phyloP scores from a whole-genome alignment of 2,329 filamentous ascomycete genomes.

The Amesomyces nigricolor region DNA sequence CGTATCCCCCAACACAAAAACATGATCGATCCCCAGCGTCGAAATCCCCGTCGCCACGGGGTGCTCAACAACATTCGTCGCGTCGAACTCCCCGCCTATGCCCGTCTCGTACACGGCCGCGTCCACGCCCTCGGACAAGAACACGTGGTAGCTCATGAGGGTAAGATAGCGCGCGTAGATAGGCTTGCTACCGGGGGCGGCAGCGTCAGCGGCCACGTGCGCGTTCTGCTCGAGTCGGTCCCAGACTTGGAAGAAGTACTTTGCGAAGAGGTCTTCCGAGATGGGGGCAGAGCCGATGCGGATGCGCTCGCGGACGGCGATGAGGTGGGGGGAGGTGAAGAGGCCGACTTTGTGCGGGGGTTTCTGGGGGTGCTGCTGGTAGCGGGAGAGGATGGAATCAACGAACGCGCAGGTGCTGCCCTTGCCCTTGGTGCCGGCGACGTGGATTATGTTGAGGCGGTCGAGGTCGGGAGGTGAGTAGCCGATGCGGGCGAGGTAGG shows the following conservation, averaged over 20 bases:
- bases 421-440: constrained; percentile 74
- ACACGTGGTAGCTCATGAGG: constrained; percentile 62
- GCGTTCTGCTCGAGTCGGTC: constrained; percentile 43
- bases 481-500: constrained; percentile 70
- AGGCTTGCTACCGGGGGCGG: constrained; percentile 38
- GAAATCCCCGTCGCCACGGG: constrained; percentile 56
- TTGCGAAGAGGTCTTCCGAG: constrained; percentile 52
- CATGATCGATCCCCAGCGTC: constrained; percentile 63
- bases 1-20: constrained; percentile 56
- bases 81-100: constrained; percentile 62
- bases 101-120: constrained; percentile 61
- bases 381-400: constrained; percentile 54
- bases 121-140: constrained; percentile 57
- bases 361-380: constrained; percentile 31
- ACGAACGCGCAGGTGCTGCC: constrained; percentile 66
- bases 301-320: constrained; percentile 62
- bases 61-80: constrained; percentile 58
- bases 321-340: constrained; percentile 64
- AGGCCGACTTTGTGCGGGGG: constrained; percentile 50
- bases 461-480: constrained; percentile 57
- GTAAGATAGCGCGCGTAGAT: constrained; percentile 59
- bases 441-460: constrained; percentile 61
- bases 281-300: constrained; percentile 55
- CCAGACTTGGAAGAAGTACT: constrained; percentile 65
- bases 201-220: constrained; percentile 30